Conservation (phyloP, 352 stramenopile genomes). For the Phytophthora rubi region DNA sequence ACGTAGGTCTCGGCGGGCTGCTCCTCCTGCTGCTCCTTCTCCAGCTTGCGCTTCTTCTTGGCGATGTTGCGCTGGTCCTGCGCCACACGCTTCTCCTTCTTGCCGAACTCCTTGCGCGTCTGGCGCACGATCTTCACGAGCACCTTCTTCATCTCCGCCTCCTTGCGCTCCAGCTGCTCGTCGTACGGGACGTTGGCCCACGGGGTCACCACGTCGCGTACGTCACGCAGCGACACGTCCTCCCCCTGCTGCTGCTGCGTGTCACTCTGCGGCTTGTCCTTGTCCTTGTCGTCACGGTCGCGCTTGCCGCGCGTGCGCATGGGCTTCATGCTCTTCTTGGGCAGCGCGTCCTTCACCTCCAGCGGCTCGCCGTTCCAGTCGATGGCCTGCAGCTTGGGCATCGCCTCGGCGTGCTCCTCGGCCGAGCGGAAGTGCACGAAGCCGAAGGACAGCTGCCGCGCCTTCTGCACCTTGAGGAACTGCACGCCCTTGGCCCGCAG, state of each 20-base stretch:
- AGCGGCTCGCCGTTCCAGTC: conserved; percentile 74
- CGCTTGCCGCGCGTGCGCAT: conserved; percentile 27
- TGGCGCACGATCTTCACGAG: conserved; percentile 87
- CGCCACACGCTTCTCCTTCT: conserved; percentile 86
- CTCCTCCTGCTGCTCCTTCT: conserved; percentile 11
- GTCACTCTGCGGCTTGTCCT: conserved; percentile 3
- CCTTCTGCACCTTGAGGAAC: conserved; percentile 83
- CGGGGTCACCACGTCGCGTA: conserved; percentile 81
- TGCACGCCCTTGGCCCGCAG: conserved; percentile 52
- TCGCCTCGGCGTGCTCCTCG: conserved; percentile 62
- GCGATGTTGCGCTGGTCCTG: conserved; percentile 62
- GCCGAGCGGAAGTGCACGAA: conserved; percentile 76
- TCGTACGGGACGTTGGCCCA: conserved; percentile 82
- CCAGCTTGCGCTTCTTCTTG: conserved; percentile 61
- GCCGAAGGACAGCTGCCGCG: conserved; percentile 77
- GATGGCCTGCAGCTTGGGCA: conserved; percentile 56
- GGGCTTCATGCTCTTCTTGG: conserved; percentile 61
- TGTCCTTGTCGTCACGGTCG: conserved; percentile 6
- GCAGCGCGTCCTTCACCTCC: conserved; percentile 80
- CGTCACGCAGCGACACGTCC: conserved; percentile 46
- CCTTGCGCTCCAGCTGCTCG: conserved; percentile 86
- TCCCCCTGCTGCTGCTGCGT: conserved; percentile 17
- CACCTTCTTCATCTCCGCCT: conserved; percentile 91
- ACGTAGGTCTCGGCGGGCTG: conserved; percentile 21
- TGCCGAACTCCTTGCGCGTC: conserved; percentile 84